Conservation (phyloP, 2,329 filamentous ascomycete species). For the Aspergillus fumigatus region DNA sequence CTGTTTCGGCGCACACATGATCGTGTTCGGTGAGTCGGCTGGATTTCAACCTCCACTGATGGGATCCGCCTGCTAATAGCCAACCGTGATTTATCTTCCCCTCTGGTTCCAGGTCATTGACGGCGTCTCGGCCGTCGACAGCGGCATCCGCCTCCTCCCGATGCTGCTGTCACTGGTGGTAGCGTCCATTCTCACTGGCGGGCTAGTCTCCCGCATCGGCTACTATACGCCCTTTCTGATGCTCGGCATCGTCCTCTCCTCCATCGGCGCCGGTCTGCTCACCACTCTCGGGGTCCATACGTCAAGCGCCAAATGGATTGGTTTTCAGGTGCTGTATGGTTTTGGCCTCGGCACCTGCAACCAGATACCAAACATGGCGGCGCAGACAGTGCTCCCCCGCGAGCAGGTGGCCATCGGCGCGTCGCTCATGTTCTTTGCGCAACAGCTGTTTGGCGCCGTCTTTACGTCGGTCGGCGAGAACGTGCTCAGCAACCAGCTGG, state of each 20-base stretch:
- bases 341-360: conserved; percentile 32
- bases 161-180: conserved; percentile 31
- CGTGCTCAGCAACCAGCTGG: conserved; percentile 2
- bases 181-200: conserved; percentile 28
- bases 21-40: background rate
- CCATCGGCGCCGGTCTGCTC: conserved; percentile 40
- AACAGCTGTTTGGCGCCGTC: conserved; percentile 34
- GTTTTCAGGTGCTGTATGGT: conserved; percentile 32
- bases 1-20: conserved; percentile 1
- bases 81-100: conserved; percentile 34
- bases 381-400: conserved; percentile 29
- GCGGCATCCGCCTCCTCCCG: conserved; percentile 39
- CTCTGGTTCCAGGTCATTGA: conserved; percentile 48
- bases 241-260: conserved; percentile 25
- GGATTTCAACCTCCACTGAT: background rate
- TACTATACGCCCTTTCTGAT: conserved; percentile 38
- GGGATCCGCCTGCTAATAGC: background rate
- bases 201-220: conserved; percentile 26
- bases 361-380: conserved; percentile 32
- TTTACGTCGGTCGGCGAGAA: conserved; percentile 45
- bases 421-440: conserved; percentile 32
- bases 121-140: conserved; percentile 38
- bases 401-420: conserved; percentile 32
- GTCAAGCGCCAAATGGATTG: conserved; percentile 33
- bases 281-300: conserved; percentile 35